Base-by-base conservation (phyloP, 345 rosid genomes). In the Anacardium occidentale region DNA sequence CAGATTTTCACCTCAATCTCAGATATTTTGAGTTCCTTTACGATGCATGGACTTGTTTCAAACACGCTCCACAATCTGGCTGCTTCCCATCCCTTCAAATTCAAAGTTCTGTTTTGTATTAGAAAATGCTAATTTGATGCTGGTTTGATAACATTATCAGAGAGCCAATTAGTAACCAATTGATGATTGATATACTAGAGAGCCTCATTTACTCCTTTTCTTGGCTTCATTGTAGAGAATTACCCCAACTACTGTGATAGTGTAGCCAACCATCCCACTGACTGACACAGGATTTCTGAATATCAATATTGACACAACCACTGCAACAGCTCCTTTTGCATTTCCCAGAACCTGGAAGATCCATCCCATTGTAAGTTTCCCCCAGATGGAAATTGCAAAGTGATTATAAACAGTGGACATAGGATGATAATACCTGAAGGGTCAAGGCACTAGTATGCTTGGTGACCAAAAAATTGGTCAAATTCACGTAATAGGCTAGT, bases 401-500 rank as follows among this genome's bases (percentile, higher is more conserved):
- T 15, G 18, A 50, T n/a, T 14, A 2, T 50, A 2, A 5, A 50
- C 53, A 50, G 12, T 14, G 44, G 20, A 34, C 25, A 29, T 34
- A 34, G 10, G 25, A 21, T 24, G 17, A 20, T 29, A 24, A 37
- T 76, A 85, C 88, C 88, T 85, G 86, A 15, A 85, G 86, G 4
- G 88, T 85, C 74, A 85, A 75, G 72, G 88, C 84, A 58, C 88
- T 74, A 64, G 88, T 85, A 74, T 82, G 83, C 66, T 82, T 82
- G 52, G 88, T 80, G 74, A 85, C 85, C 74, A 82, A 47, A 68
- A 80, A 82, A 68, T 85, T 82, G 52, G 84, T 66, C 74, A 85
- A 69, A 71, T 85, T 85, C 50, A 82, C 85, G 58, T 80, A 74
- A 74, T 82, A 85, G 7, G 88, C 85, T 1, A 85, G 66, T 0